A percentile compares a stretch with the other conserved stretches of the same genome.
Conservation (phyloP, 768 basidiomycete species). For the Xanthoconium purpureum region DNA sequence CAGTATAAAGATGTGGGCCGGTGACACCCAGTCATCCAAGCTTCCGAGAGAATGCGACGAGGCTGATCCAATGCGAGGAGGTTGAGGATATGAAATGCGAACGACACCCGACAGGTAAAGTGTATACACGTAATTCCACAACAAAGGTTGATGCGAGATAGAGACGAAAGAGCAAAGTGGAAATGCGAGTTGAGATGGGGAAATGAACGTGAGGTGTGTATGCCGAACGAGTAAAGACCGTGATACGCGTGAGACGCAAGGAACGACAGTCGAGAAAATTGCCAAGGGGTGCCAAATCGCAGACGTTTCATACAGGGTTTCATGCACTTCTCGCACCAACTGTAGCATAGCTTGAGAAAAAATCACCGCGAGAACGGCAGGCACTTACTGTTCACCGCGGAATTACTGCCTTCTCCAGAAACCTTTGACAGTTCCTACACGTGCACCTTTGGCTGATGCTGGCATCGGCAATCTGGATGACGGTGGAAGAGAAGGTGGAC, state of each 20-base stretch:
- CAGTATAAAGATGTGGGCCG: constrained; percentile 16
- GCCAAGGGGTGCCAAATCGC: not conserved
- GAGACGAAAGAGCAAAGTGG: constrained; percentile 13
- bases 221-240: constrained; percentile 17
- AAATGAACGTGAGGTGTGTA: constrained; percentile 9
- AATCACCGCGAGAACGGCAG: not conserved
- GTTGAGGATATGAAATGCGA: constrained; percentile 5
- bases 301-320: constrained; percentile 5
- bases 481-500: not conserved
- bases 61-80: constrained; percentile 2
- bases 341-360: not conserved
- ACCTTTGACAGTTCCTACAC: constrained; percentile 28
- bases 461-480: constrained; percentile 27
- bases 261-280: not conserved
- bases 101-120: constrained; percentile 15
- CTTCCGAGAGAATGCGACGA: not conserved
- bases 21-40: not conserved
- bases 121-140: constrained; percentile 36
- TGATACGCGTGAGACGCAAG: not conserved
- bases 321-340: not conserved
- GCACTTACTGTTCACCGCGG: constrained; percentile 8
- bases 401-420: constrained; percentile 30
- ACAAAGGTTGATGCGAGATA: constrained; percentile 22
- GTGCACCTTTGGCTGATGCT: constrained; percentile 18
- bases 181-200: constrained; percentile 1